Percentiles rank a stretch among this genome's conserved stretches.
Conservation (phyloP, 805 yeast species). For the Lipomyces kockii region DNA sequence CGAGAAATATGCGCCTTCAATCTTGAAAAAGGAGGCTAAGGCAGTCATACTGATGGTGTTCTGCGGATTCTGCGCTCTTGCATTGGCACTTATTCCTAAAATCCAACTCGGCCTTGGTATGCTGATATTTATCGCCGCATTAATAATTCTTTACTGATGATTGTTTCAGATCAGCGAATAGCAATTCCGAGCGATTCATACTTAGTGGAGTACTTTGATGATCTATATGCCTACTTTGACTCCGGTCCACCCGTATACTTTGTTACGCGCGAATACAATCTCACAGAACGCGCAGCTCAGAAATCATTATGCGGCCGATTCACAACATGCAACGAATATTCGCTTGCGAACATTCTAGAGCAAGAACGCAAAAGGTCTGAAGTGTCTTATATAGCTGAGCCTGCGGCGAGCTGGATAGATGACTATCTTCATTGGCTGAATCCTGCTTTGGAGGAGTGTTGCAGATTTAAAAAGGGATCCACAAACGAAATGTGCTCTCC, state of each 20-base stretch:
- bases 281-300: conserved; percentile 66
- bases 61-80: conserved; percentile 65
- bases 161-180: conserved; percentile 67
- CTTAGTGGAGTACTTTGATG: conserved; percentile 77
- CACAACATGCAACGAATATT: conserved; percentile 77
- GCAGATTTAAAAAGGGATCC: conserved; percentile 64
- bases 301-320: conserved; percentile 84
- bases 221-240: conserved; percentile 70
- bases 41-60: conserved; percentile 60
- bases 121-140: neutral
- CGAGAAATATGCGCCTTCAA: conserved; percentile 60
- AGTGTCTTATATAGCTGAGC: conserved; percentile 71
- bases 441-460: conserved; percentile 85
- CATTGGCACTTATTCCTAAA: conserved; percentile 69
- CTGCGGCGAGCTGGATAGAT: conserved; percentile 91
- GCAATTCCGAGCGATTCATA: conserved; percentile 88
- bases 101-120: conserved; percentile 67
- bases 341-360: conserved; percentile 79
- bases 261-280: conserved; percentile 70
- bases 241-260: conserved; percentile 93
- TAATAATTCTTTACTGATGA: neutral
- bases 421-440: conserved; percentile 86
- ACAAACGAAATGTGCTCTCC: conserved; percentile 50
- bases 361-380: conserved; percentile 76
- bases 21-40: conserved; percentile 56